These are phyloP conservation scores for Xerocomus nothofagi DNA, from an alignment of 1,284 basidiomycete genomes.

Conservation along the genomic window DNA sequence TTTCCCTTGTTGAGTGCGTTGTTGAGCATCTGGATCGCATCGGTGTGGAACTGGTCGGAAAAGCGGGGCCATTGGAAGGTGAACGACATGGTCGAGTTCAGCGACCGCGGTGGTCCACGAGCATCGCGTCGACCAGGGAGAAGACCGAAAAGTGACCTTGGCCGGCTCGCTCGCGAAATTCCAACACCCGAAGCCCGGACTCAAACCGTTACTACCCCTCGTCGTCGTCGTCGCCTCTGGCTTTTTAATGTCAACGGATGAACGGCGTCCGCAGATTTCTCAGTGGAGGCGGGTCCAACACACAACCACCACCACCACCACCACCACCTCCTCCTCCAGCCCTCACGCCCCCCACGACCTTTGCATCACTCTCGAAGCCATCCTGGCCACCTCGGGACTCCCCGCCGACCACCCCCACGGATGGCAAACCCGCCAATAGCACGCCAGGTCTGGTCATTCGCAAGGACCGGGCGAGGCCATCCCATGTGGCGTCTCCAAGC, in stretches of 20 bases:
- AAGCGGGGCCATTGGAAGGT: slow-evolving; percentile 98
- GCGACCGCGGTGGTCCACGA: too few relatives aligned
- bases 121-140: slow-evolving; percentile 24
- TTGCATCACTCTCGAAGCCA: slow-evolving; percentile 31
- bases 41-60: slow-evolving; percentile 90
- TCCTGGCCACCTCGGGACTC: slow-evolving; percentile 48
- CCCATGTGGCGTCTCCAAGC: slow-evolving; percentile 24
- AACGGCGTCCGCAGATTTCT: slow-evolving; percentile 73
- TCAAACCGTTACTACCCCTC: neutral
- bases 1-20: slow-evolving; percentile 95
- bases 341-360: slow-evolving; percentile 18
- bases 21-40: slow-evolving; percentile 93
- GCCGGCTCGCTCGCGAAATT: neutral
- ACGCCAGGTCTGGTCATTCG: slow-evolving; percentile 53
- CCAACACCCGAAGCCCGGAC: slow-evolving; percentile 6
- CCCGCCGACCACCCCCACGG: slow-evolving; percentile 26
- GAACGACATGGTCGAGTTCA: slow-evolving; percentile 83
- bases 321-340: slow-evolving; percentile 16
- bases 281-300: slow-evolving; percentile 41
- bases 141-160: neutral
- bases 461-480: slow-evolving; percentile 47
- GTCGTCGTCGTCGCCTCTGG: neutral
- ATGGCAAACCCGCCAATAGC: slow-evolving; percentile 33
- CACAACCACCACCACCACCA: slow-evolving; percentile 26
- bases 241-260: slow-evolving; percentile 44